Evolutionary conservation across 2,329 filamentous ascomycete species (phyloP).

Genomic region (Raffaelea ambrosiae): DNA sequence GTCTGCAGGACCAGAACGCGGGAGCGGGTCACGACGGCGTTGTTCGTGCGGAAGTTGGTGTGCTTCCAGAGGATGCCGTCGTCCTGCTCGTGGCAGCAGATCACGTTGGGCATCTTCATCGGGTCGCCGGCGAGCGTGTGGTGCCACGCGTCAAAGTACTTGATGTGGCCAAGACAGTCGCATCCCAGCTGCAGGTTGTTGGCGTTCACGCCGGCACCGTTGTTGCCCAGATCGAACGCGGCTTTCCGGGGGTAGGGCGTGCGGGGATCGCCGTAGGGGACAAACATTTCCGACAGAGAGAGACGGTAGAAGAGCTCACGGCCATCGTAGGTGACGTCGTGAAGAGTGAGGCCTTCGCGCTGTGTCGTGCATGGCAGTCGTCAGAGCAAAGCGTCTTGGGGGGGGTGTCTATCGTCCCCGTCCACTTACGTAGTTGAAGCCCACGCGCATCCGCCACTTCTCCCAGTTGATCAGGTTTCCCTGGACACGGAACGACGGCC

Average conservation of each 20-base stretch:
- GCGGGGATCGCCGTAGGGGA: slow-evolving; percentile 56
- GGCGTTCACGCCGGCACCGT: slow-evolving; percentile 55
- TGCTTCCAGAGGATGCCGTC: slow-evolving; percentile 62
- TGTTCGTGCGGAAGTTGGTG: slow-evolving; percentile 55
- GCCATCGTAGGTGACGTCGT: slow-evolving; percentile 60
- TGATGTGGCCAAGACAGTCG: slow-evolving; percentile 59
- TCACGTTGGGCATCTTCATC: slow-evolving; percentile 41
- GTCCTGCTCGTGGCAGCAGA: slow-evolving; percentile 65
- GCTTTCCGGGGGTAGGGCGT: slow-evolving; percentile 61
- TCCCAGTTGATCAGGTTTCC: slow-evolving; percentile 49
- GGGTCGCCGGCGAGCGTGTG: slow-evolving; percentile 41
- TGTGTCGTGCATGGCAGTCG: slow-evolving; percentile 47
- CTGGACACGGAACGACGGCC: slow-evolving; percentile 24
- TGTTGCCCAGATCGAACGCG: slow-evolving; percentile 66
- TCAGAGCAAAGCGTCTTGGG: no score
- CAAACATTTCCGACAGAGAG: slow-evolving; percentile 61
- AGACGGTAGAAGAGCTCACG: slow-evolving; percentile 61
- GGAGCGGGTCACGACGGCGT: slow-evolving; percentile 49
- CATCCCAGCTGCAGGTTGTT: slow-evolving; percentile 65
- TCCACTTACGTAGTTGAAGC: slow-evolving; percentile 23
- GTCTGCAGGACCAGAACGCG: slow-evolving; percentile 59
- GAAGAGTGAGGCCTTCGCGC: slow-evolving; percentile 61
- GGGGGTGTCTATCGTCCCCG: no score
- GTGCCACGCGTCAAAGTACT: slow-evolving; percentile 51
- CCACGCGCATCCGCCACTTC: slow-evolving; percentile 62